Base-by-base conservation (phyloP, 73 alveolate genomes). In the Uronychia setigera region DNA sequence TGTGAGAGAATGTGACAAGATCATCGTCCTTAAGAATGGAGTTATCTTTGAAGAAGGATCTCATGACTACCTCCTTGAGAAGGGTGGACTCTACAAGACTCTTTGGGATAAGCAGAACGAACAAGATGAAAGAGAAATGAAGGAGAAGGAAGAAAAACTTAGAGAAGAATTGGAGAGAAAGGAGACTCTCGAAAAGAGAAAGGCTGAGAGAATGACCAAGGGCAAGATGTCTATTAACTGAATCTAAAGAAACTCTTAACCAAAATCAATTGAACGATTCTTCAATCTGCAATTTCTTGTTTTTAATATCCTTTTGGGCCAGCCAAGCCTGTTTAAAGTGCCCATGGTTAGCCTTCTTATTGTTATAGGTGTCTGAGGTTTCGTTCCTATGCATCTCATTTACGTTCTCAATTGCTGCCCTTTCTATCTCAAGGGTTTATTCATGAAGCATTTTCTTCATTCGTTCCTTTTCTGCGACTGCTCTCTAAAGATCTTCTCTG, bases 1-100 rank as follows among this genome's bases (percentile, higher is more conserved):
- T 67, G 90, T 93, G 30, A 89, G 81, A 85, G 80, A 93, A 78
- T 88, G 94, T 25, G 81, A 83, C 80, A 84, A 74, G 59, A 90
- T 90, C 84, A 84, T 90, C 78, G 95, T 84, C 29, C 92, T 89
- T 58, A 82, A 88, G 85, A 83, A 84, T 80, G 98, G 98, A 60
- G 87, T 35, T 46, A 89, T 95, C 59, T 86, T 80, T 31, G 97
- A 95, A 83, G 28, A 59, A 76, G 98, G 98, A 0, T 34, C 86
- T 57, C 98, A 93, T 77, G 79, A 91, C 28, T 88, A 90, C 19
- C 88, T 95, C 30, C 60, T 95, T 19, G 82, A 34, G 5, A 79
- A 79, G 58, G 79, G 74, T 57, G 96, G 97, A 25, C 78, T 80
- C 46, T 92, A 82, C 81, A 46, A 77, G 83, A 80, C n/a, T 26